Conservation (phyloP, 1,284 basidiomycete genomes). For the Rhodotorula sp. region DNA sequence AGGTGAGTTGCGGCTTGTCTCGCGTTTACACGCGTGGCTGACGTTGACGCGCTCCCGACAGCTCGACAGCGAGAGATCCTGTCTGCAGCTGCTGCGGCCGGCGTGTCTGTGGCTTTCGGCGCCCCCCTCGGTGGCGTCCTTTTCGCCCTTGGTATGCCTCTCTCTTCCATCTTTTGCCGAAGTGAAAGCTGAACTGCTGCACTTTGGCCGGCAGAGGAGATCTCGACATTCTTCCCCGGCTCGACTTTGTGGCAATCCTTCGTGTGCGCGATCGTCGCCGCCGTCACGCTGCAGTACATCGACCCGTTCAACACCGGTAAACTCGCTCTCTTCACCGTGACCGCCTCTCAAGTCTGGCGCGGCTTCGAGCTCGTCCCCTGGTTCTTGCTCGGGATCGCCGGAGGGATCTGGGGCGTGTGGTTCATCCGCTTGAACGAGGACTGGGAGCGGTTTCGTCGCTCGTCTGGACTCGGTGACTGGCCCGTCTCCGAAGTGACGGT, state of each 20-base stretch:
- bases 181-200: neutral
- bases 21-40: too few species aligned
- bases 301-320: slow-evolving; percentile 78
- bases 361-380: slow-evolving; percentile 47
- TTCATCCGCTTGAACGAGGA: slow-evolving; percentile 90
- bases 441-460: slow-evolving; percentile 55
- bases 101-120: slow-evolving; percentile 64
- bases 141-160: slow-evolving; percentile 63
- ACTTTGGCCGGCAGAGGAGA: slow-evolving; percentile 56
- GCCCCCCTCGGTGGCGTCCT: slow-evolving; percentile 90
- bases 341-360: slow-evolving; percentile 66
- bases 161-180: neutral
- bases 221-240: slow-evolving; percentile 86
- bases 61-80: slow-evolving; percentile 87
- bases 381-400: slow-evolving; percentile 49
- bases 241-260: slow-evolving; percentile 59
- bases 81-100: slow-evolving; percentile 79
- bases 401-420: slow-evolving; percentile 84
- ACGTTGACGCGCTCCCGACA: slow-evolving; percentile 43
- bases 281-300: slow-evolving; percentile 57
- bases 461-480: slow-evolving; percentile 61
- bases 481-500: slow-evolving; percentile 73
- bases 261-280: slow-evolving; percentile 90
- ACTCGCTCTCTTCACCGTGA: slow-evolving; percentile 81
- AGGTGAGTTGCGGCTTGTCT: slow-evolving; percentile 17